phyloP scores from a whole-genome alignment of 2,329 filamentous ascomycete species.

The Stagonosporopsis vannaccii region DNA sequence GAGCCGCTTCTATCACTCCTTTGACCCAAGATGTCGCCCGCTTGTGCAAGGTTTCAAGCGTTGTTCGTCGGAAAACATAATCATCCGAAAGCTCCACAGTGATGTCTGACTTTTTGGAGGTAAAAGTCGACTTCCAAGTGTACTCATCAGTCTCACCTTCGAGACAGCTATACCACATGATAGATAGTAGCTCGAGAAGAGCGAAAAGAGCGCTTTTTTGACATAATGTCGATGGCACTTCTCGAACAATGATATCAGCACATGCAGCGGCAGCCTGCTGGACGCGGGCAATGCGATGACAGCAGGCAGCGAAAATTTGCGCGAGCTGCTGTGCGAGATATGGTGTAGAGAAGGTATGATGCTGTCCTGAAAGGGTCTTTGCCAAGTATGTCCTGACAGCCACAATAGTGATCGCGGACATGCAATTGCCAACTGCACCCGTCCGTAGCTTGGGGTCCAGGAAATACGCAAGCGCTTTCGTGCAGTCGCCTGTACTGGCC shows the following conservation, averaged over 20 bases:
- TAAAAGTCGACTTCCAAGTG: constrained; percentile 81
- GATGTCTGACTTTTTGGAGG: constrained; percentile 78
- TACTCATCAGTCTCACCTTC: constrained; percentile 96
- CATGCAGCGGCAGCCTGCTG: constrained; percentile 85
- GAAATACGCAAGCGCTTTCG: constrained; percentile 89
- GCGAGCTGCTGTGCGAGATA: constrained; percentile 90
- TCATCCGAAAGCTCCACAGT: constrained; percentile 93
- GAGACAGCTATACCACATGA: constrained; percentile 95
- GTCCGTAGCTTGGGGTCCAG: constrained; percentile 82
- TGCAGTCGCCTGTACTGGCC: constrained; percentile 86
- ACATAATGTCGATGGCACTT: constrained; percentile 88
- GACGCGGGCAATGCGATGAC: constrained; percentile 89
- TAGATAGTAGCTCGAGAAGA: constrained; percentile 85
- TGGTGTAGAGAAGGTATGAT: constrained; percentile 84
- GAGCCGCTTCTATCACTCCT: constrained; percentile 80
- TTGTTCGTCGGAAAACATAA: constrained; percentile 80
- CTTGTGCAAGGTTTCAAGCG: constrained; percentile 78
- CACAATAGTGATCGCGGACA: constrained; percentile 68
- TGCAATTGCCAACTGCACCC: constrained; percentile 67
- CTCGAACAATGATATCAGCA: constrained; percentile 83
- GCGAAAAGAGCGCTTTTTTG: constrained; percentile 91
- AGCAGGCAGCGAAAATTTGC: constrained; percentile 84
- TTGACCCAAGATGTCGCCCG: constrained; percentile 83
- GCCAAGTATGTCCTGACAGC: constrained; percentile 81
- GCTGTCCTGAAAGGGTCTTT: constrained; percentile 74